Evolutionary conservation across 1,284 basidiomycete species (phyloP).

Genomic region (Ceratobasidium sp.): DNA sequence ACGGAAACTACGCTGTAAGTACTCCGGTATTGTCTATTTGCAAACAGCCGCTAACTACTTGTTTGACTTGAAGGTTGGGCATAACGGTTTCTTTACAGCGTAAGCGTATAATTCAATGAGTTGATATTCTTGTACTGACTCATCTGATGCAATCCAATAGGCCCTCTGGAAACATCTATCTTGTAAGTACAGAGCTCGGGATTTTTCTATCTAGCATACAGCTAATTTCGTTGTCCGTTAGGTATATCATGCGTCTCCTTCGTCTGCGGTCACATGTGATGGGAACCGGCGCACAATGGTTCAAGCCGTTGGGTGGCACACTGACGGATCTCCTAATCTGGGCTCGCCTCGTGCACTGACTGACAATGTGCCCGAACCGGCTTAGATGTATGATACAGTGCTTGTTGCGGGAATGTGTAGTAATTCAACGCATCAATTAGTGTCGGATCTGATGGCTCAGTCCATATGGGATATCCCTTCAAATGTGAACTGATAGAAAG

Average conservation of each 20-base stretch:
- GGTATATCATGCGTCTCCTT: conserved; percentile 47
- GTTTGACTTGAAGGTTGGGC: no score
- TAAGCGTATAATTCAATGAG: background rate
- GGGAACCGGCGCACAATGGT: no score
- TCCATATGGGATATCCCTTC: no score
- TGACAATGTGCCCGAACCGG: conserved; percentile 44
- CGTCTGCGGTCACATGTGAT: background rate
- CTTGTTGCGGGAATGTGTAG: background rate
- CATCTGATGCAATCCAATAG: background rate
- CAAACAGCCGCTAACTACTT: no score
- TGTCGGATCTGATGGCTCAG: background rate
- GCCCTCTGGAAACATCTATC: background rate
- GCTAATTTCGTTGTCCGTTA: background rate
- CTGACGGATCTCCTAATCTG: conserved; percentile 42
- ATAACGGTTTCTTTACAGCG: background rate
- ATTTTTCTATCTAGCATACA: background rate
- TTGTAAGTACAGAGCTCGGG: background rate
- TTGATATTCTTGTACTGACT: background rate
- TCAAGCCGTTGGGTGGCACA: conserved; percentile 7
- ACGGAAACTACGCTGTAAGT: conserved; percentile 6
- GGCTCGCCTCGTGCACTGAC: conserved; percentile 38
- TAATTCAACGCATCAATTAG: background rate
- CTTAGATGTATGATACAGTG: background rate
- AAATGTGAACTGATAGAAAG: no score
- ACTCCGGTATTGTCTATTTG: no score